Evolutionary conservation across 1,284 basidiomycete genomes (phyloP), one percentile per base, ranked within the genome.

Genomic region (Omphalotus olearius): DNA sequence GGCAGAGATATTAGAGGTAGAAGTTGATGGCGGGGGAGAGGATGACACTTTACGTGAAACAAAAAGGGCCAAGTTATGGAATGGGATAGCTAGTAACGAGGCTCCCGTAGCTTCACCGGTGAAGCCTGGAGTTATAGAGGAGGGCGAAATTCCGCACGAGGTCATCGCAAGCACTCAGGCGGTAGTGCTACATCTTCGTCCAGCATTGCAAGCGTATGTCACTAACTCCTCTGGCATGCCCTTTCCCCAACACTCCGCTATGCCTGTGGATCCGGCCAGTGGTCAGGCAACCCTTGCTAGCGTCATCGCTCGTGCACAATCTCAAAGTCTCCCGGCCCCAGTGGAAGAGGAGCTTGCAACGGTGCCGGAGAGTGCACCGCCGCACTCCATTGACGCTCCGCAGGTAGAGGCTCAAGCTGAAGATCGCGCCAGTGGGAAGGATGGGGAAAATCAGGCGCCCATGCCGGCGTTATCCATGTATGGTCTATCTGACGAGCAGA

Each of bases 401-500:
- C 50, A 47, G 41, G 47, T 49, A 26, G 51, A 26, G 30, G 40
- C 18, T 14, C 38, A 49, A 43, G 55, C 52, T 50, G 60, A 63
- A 43, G 49, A 59, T 51, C 60, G 59, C 23, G 30, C 30, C 2
- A 9, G 9, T 7, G 30, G 30, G 30, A 33, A 33, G 30, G 16
- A 11, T 20, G 5, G 7, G 3, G 46, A 10, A 11, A 39, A 11
- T 20, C 17, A 17, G 33, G 37, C 58, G 14, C 47, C 55, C 30
- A 53, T 62, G 26, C 67, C 73, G 39, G 71, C 75, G 4, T 59
- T 85, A 43, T 79, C 82, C 3, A 72, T 83, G 60, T 83, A 83
- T 52, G 83, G 83, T 39, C 67, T 87, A 39, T 85, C 85, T 1
- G 81, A 82, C 47, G 84, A 86, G 57, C 85, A 88, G 64, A 75